These are phyloP conservation scores for Phytophthora kernoviae DNA, from an alignment of 352 stramenopile species.

Conservation along the genomic window DNA sequence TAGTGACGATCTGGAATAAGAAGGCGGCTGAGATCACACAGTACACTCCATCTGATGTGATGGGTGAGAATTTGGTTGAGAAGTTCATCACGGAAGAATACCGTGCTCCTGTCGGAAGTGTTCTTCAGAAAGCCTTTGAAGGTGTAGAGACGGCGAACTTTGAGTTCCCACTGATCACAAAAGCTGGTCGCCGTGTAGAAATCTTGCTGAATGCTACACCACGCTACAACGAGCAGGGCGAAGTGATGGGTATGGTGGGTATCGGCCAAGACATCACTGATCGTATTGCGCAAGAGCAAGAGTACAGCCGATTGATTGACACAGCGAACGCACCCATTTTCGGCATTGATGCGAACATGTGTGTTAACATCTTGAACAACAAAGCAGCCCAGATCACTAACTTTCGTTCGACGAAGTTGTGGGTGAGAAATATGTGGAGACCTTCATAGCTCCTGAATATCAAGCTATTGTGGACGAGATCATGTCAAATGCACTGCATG, in stretches of 20 bases:
- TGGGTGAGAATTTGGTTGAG: slow-evolving; percentile 61
- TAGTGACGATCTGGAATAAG: slow-evolving; percentile 74
- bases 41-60: slow-evolving; percentile 57
- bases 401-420: slow-evolving; percentile 76
- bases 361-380: too few species aligned
- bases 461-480: slow-evolving; percentile 71
- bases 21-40: slow-evolving; percentile 64
- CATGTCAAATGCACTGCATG: slow-evolving; percentile 62
- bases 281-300: too few species aligned
- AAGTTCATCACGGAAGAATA: slow-evolving; percentile 66
- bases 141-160: too few species aligned
- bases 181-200: too few species aligned
- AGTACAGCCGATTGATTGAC: too few species aligned
- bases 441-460: slow-evolving; percentile 83
- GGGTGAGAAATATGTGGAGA: slow-evolving; percentile 72
- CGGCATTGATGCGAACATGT: too few species aligned
- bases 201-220: slow-evolving; percentile 80
- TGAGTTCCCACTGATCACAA: too few species aligned
- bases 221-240: slow-evolving; percentile 57
- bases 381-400: too few species aligned
- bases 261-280: too few species aligned
- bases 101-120: slow-evolving; percentile 43
- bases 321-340: too few species aligned
- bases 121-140: slow-evolving; percentile 51
- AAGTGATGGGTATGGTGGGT: slow-evolving; percentile 68